phyloP scores from a whole-genome alignment of 805 yeast species.

The Saturnispora kantuleensis region DNA sequence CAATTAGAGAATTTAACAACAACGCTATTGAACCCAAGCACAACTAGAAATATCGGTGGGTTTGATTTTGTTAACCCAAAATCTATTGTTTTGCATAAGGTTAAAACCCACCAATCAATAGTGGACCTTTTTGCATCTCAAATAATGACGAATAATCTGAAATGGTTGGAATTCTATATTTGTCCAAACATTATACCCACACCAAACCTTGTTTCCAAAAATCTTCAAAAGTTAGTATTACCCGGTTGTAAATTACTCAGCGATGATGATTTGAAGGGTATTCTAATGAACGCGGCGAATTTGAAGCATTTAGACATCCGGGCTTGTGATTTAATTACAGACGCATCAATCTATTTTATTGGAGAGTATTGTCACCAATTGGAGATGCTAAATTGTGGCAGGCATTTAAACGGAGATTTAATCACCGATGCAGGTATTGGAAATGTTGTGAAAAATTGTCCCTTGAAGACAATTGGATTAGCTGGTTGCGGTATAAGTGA shows the following conservation, averaged over 20 bases:
- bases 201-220: conserved; percentile 31
- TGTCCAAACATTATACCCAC: conserved; percentile 67
- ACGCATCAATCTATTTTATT: conserved; percentile 61
- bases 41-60: background rate
- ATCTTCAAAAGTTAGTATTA: conserved; percentile 40
- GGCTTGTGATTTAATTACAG: conserved; percentile 74
- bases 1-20: conserved; percentile 25
- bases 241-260: conserved; percentile 63
- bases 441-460: conserved; percentile 46
- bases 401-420: conserved; percentile 56
- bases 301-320: conserved; percentile 64
- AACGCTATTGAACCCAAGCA: background rate
- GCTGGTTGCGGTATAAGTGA: conserved; percentile 85
- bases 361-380: conserved; percentile 52
- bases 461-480: conserved; percentile 63
- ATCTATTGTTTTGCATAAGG: conserved; percentile 58
- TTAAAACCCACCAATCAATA: conserved; percentile 43
- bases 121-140: conserved; percentile 36
- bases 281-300: conserved; percentile 47
- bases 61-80: conserved; percentile 11
- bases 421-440: conserved; percentile 64
- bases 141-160: conserved; percentile 38
- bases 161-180: conserved; percentile 72
- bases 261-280: conserved; percentile 45
- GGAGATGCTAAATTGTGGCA: conserved; percentile 62